Evolutionary conservation across 2,329 filamentous ascomycete species (phyloP), one percentile per base, ranked within the genome.

Genomic region (Scleromitrula shiraiana): DNA sequence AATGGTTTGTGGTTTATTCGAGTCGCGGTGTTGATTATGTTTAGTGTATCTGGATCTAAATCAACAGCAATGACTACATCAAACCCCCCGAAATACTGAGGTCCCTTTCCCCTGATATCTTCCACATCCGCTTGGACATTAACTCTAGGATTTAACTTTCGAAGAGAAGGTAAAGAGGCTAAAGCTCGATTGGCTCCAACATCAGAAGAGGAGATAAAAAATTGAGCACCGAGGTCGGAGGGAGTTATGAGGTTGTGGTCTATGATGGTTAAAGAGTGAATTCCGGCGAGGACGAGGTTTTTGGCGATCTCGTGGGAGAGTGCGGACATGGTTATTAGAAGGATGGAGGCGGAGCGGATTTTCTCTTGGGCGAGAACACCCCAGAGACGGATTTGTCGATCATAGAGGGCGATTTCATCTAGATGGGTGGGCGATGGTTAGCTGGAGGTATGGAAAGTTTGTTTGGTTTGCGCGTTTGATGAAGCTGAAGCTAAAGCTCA

Each of bases 351-450:
- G 50, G 78, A 85, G 59, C 91, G 88, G 50, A 98, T 89, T 64
- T 85, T 88, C 65, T 95, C 85, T 67, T 98, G 93, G 6, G 93
- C 93, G 61, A 93, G 83, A 62, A 97, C 87, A 36, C 93, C 93
- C 93, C 93, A 98, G 24, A 98, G 81, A 46, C 93, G 85, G 61
- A 98, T 96, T 66, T 98, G 93, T 41, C 93, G 83, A 69, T 98
- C 93, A 65, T 98, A 98, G 5, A 97, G 80, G 12, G 91, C 93
- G 62, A 97, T 95, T 64, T 98, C 93, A 67, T 97, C 93, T 88
- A n/a, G n/a, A n/a, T n/a, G n/a, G n/a, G n/a, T n/a, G n/a, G n/a
- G n/a, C n/a, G n/a, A n/a, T n/a, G n/a, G n/a, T n/a, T n/a, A n/a
- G n/a, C n/a, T n/a, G 23, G 14, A 9, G 9, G 15, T n/a, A 23